A percentile compares a stretch with the other conserved stretches of the same genome.
phyloP scores from a whole-genome alignment of 2,329 filamentous ascomycete genomes.

The Ophiosphaerella narmari region DNA sequence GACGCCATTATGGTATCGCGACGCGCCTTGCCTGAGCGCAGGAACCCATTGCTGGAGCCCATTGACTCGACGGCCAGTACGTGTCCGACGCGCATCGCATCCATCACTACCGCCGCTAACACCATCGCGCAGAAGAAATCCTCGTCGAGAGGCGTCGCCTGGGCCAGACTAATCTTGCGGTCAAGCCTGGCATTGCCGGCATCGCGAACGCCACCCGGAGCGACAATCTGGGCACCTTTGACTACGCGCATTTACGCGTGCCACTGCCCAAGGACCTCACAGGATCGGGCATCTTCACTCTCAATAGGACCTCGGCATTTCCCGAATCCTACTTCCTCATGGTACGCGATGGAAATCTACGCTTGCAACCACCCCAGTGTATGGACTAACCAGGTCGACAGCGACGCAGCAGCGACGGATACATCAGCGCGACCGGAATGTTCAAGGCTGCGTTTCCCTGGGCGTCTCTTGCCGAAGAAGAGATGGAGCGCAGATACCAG shows the following conservation, averaged over 20 bases:
- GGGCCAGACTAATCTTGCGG: conserved; percentile 87
- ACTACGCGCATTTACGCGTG: conserved; percentile 93
- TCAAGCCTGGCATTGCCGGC: conserved; percentile 76
- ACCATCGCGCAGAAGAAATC: conserved; percentile 48
- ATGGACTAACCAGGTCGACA: conserved; percentile 41
- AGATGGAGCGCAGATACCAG: conserved; percentile 78
- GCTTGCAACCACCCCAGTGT: conserved; percentile 11
- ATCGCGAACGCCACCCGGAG: conserved; percentile 73
- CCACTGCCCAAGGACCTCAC: conserved; percentile 89
- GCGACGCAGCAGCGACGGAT: conserved; percentile 84
- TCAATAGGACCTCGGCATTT: conserved; percentile 60
- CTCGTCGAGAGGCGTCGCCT: conserved; percentile 84
- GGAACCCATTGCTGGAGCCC: conserved; percentile 68
- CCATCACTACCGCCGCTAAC: conserved; percentile 29
- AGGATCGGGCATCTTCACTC: conserved; percentile 88
- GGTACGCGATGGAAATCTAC: conserved; percentile 53
- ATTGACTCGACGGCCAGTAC: conserved; percentile 68
- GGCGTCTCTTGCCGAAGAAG: conserved; percentile 72
- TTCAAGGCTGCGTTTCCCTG: conserved; percentile 89
- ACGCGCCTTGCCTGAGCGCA: conserved; percentile 62
- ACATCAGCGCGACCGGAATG: conserved; percentile 85
- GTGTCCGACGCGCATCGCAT: conserved; percentile 43
- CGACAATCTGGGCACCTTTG: conserved; percentile 79
- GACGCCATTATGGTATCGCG: conserved; percentile 37
- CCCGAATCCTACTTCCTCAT: conserved; percentile 97